Evolutionary conservation across 306 rosid species (phyloP).

Genomic region (Fagus sylvatica): DNA sequence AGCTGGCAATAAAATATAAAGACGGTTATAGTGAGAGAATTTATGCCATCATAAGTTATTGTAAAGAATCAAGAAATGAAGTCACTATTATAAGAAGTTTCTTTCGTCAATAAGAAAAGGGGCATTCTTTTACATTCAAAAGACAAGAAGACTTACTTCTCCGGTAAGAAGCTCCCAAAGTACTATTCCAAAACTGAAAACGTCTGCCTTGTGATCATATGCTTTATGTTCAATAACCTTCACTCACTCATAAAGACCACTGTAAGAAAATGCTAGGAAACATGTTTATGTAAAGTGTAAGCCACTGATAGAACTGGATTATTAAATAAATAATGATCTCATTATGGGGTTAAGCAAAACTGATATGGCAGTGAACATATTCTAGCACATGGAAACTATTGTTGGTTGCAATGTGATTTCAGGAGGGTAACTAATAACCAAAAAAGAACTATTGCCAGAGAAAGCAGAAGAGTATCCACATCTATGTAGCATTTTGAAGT

Average conservation of each 20-base stretch:
- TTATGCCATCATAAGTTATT: constrained; percentile 1
- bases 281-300: not conserved
- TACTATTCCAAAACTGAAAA: constrained; percentile 92
- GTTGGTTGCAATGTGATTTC: not conserved
- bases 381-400: not conserved
- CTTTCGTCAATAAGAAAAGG: not conserved
- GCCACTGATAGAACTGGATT: not conserved
- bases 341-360: not conserved
- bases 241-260: constrained; percentile 21
- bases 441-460: not conserved
- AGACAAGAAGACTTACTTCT: constrained; percentile 57
- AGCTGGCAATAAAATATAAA: constrained; percentile 53
- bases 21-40: constrained; percentile 17
- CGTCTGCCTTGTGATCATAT: constrained; percentile 93
- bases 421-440: not conserved
- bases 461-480: not conserved
- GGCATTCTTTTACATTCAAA: not conserved
- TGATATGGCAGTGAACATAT: not conserved
- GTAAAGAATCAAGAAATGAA: not conserved
- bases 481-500: constrained; percentile 12
- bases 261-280: constrained; percentile 13
- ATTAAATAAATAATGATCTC: not conserved
- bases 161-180: constrained; percentile 98
- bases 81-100: not conserved
- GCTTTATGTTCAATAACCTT: constrained; percentile 99